A percentile compares a stretch with the other conserved stretches of the same genome.
These are phyloP conservation scores for Arabidopsis thaliana DNA, from an alignment of 345 rosid species.

Conservation along the genomic window DNA sequence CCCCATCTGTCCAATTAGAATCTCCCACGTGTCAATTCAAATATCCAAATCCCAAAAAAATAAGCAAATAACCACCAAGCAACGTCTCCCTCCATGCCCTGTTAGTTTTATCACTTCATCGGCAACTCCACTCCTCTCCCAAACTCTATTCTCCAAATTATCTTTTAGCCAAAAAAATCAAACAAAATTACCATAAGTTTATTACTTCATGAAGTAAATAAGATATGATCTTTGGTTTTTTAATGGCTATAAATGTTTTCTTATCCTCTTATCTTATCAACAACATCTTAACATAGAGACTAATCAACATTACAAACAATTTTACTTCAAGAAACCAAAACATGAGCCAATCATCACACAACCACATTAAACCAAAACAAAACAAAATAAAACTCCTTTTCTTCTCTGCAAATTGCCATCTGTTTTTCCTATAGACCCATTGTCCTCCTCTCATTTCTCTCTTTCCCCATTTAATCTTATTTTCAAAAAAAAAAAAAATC, in stretches of 20 bases:
- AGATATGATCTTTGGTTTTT: not conserved
- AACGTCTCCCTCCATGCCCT: conserved; percentile 59
- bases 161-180: not conserved
- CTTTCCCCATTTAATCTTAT: conserved; percentile 28
- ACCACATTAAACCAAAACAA: conserved; percentile 1
- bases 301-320: conserved; percentile 17
- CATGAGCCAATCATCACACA: conserved; percentile 49
- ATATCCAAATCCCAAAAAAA: conserved; percentile 54
- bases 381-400: conserved; percentile 11
- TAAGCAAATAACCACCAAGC: conserved; percentile 59
- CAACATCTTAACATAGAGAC: conserved; percentile 11
- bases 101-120: conserved; percentile 60
- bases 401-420: conserved; percentile 52
- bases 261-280: conserved; percentile 9
- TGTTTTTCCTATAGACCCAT: conserved; percentile 48
- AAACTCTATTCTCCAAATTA: conserved; percentile 18
- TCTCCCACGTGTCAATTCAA: conserved; percentile 56
- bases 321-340: conserved; percentile 24
- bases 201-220: conserved; percentile 35
- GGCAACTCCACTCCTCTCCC: conserved; percentile 46
- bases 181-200: not conserved
- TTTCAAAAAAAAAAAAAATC: conserved; percentile 10
- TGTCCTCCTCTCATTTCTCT: conserved; percentile 51
- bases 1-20: conserved; percentile 48
- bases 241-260: conserved; percentile 25